A percentile compares a stretch with the other conserved stretches of the same genome.
These are phyloP conservation scores for Paecilomyces fulvus DNA, from an alignment of 2,329 filamentous ascomycete genomes.

Conservation along the genomic window DNA sequence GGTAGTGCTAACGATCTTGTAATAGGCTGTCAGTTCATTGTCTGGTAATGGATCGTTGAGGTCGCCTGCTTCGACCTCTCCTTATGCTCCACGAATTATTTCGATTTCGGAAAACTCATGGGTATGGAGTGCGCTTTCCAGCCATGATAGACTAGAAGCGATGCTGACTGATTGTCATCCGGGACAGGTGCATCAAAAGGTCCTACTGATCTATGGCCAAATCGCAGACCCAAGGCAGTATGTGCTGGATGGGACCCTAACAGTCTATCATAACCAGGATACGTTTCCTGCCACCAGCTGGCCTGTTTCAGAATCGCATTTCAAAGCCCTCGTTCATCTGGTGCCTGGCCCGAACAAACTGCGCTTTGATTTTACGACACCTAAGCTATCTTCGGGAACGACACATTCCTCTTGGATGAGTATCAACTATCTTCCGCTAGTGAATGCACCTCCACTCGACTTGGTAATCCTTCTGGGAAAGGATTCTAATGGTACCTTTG, in stretches of 20 bases:
- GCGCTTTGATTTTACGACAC: constrained; percentile 78
- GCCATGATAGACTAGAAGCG: not conserved
- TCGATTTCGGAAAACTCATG: constrained; percentile 77
- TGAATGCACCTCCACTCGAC: constrained; percentile 73
- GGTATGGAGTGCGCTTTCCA: constrained; percentile 49
- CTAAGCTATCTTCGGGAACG: constrained; percentile 62
- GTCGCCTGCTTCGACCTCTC: constrained; percentile 57
- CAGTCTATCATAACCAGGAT: constrained; percentile 74
- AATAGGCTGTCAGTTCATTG: constrained; percentile 26
- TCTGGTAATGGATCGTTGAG: constrained; percentile 33
- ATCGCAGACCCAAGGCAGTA: constrained; percentile 64
- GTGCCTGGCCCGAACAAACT: constrained; percentile 82
- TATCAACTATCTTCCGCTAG: constrained; percentile 77
- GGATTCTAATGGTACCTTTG: constrained; percentile 79
- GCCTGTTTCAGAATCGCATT: constrained; percentile 83
- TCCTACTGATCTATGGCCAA: constrained; percentile 71
- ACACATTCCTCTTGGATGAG: constrained; percentile 72
- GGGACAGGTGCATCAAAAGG: constrained; percentile 77
- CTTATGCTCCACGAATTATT: constrained; percentile 69
- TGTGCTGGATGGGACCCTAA: constrained; percentile 68
- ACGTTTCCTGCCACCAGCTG: constrained; percentile 73
- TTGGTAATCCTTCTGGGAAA: constrained; percentile 79
- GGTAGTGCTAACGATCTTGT: not conserved
- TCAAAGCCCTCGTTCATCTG: constrained; percentile 87
- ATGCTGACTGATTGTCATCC: constrained; percentile 8